Percentiles rank a stretch among this genome's conserved stretches.
phyloP scores from a whole-genome alignment of 2,329 filamentous ascomycete genomes.

The Ceratocystis papillata region DNA sequence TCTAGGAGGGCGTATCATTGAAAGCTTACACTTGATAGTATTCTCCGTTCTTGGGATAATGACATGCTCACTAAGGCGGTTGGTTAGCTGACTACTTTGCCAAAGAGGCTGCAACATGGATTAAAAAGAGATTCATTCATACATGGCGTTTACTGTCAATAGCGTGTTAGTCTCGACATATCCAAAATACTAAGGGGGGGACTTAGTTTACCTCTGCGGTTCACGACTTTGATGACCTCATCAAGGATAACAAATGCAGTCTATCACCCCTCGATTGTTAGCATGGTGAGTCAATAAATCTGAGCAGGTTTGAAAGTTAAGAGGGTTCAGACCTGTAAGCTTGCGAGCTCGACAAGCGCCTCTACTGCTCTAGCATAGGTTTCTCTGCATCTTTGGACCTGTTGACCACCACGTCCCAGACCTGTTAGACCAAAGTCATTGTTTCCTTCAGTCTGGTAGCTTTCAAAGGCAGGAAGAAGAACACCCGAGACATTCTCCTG shows the following conservation, averaged over 20 bases:
- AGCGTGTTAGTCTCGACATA: constrained; percentile 25
- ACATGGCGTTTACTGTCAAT: constrained; percentile 77
- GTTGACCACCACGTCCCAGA: constrained; percentile 90
- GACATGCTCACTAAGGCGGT: constrained; percentile 59
- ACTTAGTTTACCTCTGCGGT: constrained; percentile 62
- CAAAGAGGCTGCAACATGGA: not conserved
- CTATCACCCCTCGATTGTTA: constrained; percentile 31
- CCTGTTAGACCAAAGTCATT: constrained; percentile 96
- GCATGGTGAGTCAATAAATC: not conserved
- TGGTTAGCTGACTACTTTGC: constrained; percentile 42
- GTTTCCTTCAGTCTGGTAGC: constrained; percentile 74
- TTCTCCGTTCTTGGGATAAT: constrained; percentile 98
- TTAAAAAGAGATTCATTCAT: constrained; percentile 28
- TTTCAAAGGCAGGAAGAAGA: constrained; percentile 85
- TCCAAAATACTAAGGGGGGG: not conserved
- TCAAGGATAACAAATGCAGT: constrained; percentile 97
- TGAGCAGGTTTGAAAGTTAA: not conserved
- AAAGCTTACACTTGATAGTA: constrained; percentile 82
- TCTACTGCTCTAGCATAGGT: constrained; percentile 94
- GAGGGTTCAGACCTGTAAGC: constrained; percentile 54
- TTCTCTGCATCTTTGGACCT: constrained; percentile 88
- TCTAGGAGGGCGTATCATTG: not conserved
- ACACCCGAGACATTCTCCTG: constrained; percentile 99
- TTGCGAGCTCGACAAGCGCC: constrained; percentile 87
- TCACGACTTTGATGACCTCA: constrained; percentile 98